A percentile compares a stretch with the other conserved stretches of the same genome.
These are phyloP conservation scores for Phytophthora pistaciae DNA, from an alignment of 352 stramenopile species.

Conservation along the genomic window DNA sequence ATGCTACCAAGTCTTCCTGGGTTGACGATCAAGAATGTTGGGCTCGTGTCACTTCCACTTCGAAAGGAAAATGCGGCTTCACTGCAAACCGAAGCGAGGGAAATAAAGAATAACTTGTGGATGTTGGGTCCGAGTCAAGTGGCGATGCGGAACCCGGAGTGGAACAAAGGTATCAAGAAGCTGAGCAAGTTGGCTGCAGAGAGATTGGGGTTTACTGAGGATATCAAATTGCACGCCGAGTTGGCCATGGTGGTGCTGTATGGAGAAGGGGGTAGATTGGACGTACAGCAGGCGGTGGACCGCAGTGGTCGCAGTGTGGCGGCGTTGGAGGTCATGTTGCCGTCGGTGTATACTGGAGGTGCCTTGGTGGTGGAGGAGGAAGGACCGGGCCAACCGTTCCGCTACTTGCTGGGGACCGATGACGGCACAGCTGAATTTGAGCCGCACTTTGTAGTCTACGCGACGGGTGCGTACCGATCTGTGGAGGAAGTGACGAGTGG, in stretches of 20 bases:
- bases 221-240: background rate
- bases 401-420: background rate
- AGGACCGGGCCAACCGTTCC: background rate
- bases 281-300: background rate
- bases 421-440: background rate
- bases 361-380: background rate
- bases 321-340: background rate
- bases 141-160: conserved; percentile 5
- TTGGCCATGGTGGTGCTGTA: conserved; percentile 5
- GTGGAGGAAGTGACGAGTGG: conserved; percentile 10
- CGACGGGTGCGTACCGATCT: background rate
- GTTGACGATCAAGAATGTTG: background rate
- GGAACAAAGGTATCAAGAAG: background rate
- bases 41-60: conserved; percentile 2
- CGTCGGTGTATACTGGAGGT: background rate
- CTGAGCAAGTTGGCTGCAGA: background rate
- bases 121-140: background rate
- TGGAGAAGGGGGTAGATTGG: background rate
- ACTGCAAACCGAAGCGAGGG: background rate
- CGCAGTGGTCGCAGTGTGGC: background rate
- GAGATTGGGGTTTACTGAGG: conserved; percentile 4
- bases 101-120: background rate
- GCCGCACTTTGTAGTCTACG: conserved; percentile 6
- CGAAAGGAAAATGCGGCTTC: background rate
- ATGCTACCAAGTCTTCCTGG: background rate